A percentile compares a stretch with the other conserved stretches of the same genome.
phyloP scores from a whole-genome alignment of 1,284 basidiomycete species.

The Boletus sp. region DNA sequence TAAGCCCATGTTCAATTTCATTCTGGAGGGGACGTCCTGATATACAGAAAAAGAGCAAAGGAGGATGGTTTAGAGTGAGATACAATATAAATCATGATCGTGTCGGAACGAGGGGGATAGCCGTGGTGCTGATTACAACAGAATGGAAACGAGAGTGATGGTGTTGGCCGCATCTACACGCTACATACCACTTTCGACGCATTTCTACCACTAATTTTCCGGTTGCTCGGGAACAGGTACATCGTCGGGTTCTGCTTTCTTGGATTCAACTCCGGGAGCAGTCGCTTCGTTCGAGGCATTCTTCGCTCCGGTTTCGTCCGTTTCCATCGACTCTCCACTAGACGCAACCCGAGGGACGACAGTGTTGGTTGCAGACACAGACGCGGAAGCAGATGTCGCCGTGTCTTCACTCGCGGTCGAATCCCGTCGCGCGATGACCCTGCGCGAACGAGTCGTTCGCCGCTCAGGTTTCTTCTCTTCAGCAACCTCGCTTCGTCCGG shows the following conservation, averaged over 20 bases:
- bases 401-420: conserved; percentile 44
- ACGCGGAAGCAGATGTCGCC: conserved; percentile 30
- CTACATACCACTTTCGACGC: background rate
- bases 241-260: background rate
- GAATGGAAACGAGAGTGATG: conserved; percentile 6
- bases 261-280: conserved; percentile 2
- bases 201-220: conserved; percentile 2
- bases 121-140: conserved; percentile 5
- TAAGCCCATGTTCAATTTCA: background rate
- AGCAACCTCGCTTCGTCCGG: conserved; percentile 17
- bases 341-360: conserved; percentile 11
- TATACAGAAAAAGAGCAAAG: conserved; percentile 16
- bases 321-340: conserved; percentile 16
- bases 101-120: conserved; percentile 1
- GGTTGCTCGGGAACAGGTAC: background rate
- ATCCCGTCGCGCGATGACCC: conserved; percentile 38
- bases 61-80: conserved; percentile 1
- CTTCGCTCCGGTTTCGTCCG: conserved; percentile 15
- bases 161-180: background rate
- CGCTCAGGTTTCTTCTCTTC: conserved; percentile 40
- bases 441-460: conserved; percentile 46
- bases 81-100: conserved; percentile 18
- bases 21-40: conserved; percentile 8
- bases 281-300: conserved; percentile 3
- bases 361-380: conserved; percentile 27